phyloP scores from a whole-genome alignment of 2,329 filamentous ascomycete species.

The Cordyceps cicadae region DNA sequence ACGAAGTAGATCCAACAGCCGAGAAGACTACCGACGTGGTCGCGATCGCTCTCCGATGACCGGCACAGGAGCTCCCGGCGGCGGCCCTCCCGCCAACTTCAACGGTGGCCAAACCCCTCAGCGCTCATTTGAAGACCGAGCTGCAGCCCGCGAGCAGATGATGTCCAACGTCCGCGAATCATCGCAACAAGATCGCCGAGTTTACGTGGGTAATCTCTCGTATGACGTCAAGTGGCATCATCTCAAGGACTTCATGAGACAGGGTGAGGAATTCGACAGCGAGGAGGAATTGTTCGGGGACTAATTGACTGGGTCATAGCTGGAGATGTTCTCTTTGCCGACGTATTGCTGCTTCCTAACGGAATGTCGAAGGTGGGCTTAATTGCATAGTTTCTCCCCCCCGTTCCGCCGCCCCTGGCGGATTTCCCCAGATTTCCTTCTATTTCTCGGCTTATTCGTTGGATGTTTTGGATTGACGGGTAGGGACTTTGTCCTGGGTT shows the following conservation, averaged over 20 bases:
- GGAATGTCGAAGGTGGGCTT: slow-evolving; percentile 99
- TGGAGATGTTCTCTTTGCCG: slow-evolving; percentile 98
- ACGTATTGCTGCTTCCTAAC: slow-evolving; percentile 98
- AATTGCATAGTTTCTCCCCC: slow-evolving; percentile 65
- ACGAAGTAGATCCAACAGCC: slow-evolving; percentile 66
- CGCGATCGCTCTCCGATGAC: slow-evolving; percentile 81
- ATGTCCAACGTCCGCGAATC: slow-evolving; percentile 90
- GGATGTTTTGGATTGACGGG: slow-evolving; percentile 98
- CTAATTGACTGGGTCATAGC: slow-evolving; percentile 51
- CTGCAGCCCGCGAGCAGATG: slow-evolving; percentile 83
- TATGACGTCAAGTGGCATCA: slow-evolving; percentile 99
- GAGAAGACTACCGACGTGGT: slow-evolving; percentile 67
- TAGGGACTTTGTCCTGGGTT: slow-evolving; percentile 80
- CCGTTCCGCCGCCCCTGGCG: not conserved
- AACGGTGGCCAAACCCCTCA: slow-evolving; percentile 51
- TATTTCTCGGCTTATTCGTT: slow-evolving; percentile 55
- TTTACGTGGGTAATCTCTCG: slow-evolving; percentile 97
- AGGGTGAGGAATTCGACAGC: slow-evolving; percentile 58
- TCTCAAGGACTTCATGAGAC: slow-evolving; percentile 99
- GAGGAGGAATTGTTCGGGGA: slow-evolving; percentile 20
- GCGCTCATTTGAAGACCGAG: slow-evolving; percentile 77
- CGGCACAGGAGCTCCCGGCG: slow-evolving; percentile 58
- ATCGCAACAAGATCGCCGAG: slow-evolving; percentile 96
- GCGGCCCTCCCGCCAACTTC: slow-evolving; percentile 61
- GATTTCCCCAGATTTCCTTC: slow-evolving; percentile 46